Percentiles rank a stretch among this genome's conserved stretches.
Evolutionary conservation across 2,329 filamentous ascomycete genomes (phyloP).

Genomic region (Colletotrichum sp.): DNA sequence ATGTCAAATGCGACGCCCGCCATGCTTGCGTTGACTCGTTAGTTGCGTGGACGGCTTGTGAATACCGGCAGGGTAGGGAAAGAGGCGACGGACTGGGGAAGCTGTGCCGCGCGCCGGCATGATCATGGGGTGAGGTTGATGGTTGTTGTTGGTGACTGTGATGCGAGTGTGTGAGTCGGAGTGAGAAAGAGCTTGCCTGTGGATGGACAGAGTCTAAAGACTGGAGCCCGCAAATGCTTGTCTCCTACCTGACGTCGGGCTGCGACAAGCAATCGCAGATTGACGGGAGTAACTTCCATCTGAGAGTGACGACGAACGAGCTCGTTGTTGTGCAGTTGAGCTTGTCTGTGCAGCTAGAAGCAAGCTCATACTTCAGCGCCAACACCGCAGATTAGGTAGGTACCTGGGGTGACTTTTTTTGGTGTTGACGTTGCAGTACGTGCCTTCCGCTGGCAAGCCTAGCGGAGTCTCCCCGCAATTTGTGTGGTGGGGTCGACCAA

Average conservation of each 20-base stretch:
- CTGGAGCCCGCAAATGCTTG: neutral
- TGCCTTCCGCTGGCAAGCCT: neutral
- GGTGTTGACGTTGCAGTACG: neutral
- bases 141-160: neutral
- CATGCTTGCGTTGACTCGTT: neutral
- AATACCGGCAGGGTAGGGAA: neutral
- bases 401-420: neutral
- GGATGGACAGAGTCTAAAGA: neutral
- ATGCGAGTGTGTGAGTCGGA: neutral
- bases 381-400: neutral
- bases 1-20: neutral
- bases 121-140: neutral
- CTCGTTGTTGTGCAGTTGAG: neutral
- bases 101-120: neutral
- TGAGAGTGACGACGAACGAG: neutral
- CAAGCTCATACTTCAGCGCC: neutral
- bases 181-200: neutral
- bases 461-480: slow-evolving; percentile 17
- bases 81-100: neutral
- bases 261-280: neutral
- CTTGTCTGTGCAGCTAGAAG: neutral
- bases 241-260: neutral
- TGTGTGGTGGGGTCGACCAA: neutral
- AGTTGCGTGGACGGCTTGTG: neutral
- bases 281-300: neutral